Evolutionary conservation across 768 basidiomycete species (phyloP).

Genomic region (Mycena floridula): DNA sequence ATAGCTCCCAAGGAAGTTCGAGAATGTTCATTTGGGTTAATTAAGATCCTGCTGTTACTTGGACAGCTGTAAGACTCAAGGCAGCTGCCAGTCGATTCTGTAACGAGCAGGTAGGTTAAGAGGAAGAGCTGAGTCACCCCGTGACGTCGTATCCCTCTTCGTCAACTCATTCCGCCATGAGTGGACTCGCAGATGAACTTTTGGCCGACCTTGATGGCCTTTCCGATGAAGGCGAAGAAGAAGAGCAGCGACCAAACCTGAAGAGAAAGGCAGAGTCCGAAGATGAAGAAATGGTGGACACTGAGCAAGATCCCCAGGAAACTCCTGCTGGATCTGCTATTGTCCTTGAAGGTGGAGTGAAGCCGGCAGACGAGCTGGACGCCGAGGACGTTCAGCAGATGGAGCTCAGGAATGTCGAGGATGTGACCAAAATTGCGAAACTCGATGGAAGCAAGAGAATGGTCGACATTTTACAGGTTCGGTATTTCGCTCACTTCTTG

Average conservation of each 20-base stretch:
- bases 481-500: slow-evolving; percentile 2
- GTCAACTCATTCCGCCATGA: slow-evolving; percentile 44
- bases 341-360: slow-evolving; percentile 80
- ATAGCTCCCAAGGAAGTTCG: neutral
- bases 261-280: slow-evolving; percentile 62
- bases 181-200: slow-evolving; percentile 85
- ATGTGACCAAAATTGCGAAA: slow-evolving; percentile 85
- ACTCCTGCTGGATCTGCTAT: slow-evolving; percentile 47
- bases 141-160: neutral
- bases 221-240: slow-evolving; percentile 58
- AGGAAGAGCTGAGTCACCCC: neutral
- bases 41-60: no score
- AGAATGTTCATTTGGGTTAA: no score
- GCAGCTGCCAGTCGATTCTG: no score
- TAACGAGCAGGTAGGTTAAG: no score
- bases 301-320: slow-evolving; percentile 36
- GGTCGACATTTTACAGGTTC: slow-evolving; percentile 78
- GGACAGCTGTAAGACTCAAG: no score
- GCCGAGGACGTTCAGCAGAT: slow-evolving; percentile 91
- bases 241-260: slow-evolving; percentile 32
- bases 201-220: slow-evolving; percentile 88
- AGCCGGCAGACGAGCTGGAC: slow-evolving; percentile 94
- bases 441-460: slow-evolving; percentile 84
- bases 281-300: slow-evolving; percentile 45
- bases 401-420: slow-evolving; percentile 81